Base-by-base conservation (phyloP, 225 moss, liverwort and hornwort species). In the Thuidium tamariscinum region DNA sequence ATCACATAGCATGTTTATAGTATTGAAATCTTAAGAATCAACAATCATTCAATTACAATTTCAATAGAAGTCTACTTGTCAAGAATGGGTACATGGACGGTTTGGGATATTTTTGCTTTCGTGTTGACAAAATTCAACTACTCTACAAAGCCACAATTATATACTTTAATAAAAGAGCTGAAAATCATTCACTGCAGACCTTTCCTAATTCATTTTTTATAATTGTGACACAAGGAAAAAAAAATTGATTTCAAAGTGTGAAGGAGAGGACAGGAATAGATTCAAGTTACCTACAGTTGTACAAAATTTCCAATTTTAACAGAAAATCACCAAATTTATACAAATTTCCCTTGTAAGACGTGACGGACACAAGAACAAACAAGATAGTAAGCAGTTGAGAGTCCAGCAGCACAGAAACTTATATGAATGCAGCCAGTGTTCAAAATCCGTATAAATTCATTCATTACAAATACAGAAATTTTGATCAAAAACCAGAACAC, bases 11-110 rank as follows among this genome's bases (percentile, higher is more conserved):
- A 0, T 36, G 0, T 2, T 36, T 6, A 66, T 21, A 11, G 8
- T 36, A 20, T 5, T 0, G 0, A 65, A 19, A 64, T 34, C 10
- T 34, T 34, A 11, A n/a, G 5, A 65, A 65, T 20, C 11, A 36
- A 20, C 0, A n/a, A 1, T 36, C 36, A 66, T 36, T 3, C 11
- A 66, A 6, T 66, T 66, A 21, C 36, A 36, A 60, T 60, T 60
- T 60, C 60, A 60, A 13, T 5, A 60, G 25, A 60, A 26, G 26
- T 60, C 13, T 60, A 36, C 21, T 67, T 37, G 36, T 3, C 2
- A 36, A 0, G 21, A 22, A 37, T 67, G 12, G 9, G 16, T 2
- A 0, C 1, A 70, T 0, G 2, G 41, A 8, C 1, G 1, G 8
- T 69, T 69, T 41, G 3, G 9, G 5, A 15, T 70, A 2, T 69